Evolutionary conservation across 139 green algal genomes (phyloP).

Genomic region (Chlamydomonas asymmetrica): DNA sequence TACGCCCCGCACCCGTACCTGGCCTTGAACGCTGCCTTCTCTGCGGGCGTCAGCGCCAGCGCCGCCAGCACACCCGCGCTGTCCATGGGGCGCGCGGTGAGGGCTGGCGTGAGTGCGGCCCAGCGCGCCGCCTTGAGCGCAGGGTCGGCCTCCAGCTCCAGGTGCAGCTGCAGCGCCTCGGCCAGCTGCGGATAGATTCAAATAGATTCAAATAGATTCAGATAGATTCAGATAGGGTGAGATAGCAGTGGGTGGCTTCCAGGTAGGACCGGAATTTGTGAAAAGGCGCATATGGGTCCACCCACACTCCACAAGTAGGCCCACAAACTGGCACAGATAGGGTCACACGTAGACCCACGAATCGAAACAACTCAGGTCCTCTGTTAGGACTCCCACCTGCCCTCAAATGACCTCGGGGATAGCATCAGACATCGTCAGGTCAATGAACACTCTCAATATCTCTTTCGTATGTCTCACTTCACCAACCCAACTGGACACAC

Average conservation of each 20-base stretch:
- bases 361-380: background rate
- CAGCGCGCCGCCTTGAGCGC: conserved; percentile 35
- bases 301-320: background rate
- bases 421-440: no score
- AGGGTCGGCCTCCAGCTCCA: conserved; percentile 42
- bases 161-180: conserved; percentile 53
- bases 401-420: no score
- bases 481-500: no score
- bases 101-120: conserved; percentile 10
- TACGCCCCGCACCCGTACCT: no score
- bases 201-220: conserved; percentile 8
- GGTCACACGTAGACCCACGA: background rate
- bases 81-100: conserved; percentile 40
- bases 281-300: background rate
- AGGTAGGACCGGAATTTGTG: background rate
- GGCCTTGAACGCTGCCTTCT: conserved; percentile 32
- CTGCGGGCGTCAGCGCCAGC: conserved; percentile 30
- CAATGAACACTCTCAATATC: no score
- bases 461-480: no score
- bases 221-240: background rate
- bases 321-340: background rate
- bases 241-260: conserved; percentile 1
- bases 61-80: conserved; percentile 31
- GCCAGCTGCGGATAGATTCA: conserved; percentile 12
- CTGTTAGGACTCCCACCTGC: no score